Percentiles rank a stretch among this genome's conserved stretches.
Evolutionary conservation across 2,329 filamentous ascomycete species (phyloP).

Genomic region (Diaporthe sp.): DNA sequence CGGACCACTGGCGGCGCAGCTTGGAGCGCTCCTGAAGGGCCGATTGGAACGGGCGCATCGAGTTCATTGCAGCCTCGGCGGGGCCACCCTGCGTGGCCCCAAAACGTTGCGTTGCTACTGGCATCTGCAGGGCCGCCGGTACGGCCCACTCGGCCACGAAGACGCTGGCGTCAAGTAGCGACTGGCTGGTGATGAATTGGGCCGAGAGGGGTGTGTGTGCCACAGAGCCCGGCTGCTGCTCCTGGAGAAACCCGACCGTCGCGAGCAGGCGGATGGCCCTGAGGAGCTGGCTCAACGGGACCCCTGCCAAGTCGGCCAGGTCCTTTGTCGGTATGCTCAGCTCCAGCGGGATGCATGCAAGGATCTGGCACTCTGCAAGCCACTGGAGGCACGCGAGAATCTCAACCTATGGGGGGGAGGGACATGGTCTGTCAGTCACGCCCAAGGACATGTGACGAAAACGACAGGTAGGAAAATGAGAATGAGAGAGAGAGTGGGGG

Average conservation of each 20-base stretch:
- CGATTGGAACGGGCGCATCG: slow-evolving; percentile 34
- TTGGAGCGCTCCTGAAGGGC: slow-evolving; percentile 45
- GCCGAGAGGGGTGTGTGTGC: slow-evolving; percentile 57
- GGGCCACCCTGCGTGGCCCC: background rate
- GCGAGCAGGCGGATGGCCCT: slow-evolving; percentile 52
- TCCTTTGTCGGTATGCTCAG: slow-evolving; percentile 55
- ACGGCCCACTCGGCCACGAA: slow-evolving; percentile 54
- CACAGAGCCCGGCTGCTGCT: slow-evolving; percentile 51
- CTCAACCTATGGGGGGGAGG: background rate
- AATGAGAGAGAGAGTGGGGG: background rate
- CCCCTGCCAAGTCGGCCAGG: slow-evolving; percentile 56
- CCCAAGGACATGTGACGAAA: background rate
- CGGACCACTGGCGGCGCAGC: slow-evolving; percentile 51
- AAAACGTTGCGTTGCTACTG: slow-evolving; percentile 44
- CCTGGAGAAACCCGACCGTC: slow-evolving; percentile 53
- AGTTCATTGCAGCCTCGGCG: slow-evolving; percentile 38
- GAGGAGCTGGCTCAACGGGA: slow-evolving; percentile 54
- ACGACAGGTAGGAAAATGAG: background rate
- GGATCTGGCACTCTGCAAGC: slow-evolving; percentile 60
- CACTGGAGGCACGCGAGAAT: slow-evolving; percentile 55
- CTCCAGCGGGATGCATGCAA: slow-evolving; percentile 58
- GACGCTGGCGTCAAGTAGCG: slow-evolving; percentile 54
- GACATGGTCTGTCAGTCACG: background rate
- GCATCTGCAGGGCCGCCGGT: slow-evolving; percentile 54
- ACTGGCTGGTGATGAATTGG: slow-evolving; percentile 52